phyloP scores from a whole-genome alignment of 352 stramenopile species.

The Pythium scleroteichum region DNA sequence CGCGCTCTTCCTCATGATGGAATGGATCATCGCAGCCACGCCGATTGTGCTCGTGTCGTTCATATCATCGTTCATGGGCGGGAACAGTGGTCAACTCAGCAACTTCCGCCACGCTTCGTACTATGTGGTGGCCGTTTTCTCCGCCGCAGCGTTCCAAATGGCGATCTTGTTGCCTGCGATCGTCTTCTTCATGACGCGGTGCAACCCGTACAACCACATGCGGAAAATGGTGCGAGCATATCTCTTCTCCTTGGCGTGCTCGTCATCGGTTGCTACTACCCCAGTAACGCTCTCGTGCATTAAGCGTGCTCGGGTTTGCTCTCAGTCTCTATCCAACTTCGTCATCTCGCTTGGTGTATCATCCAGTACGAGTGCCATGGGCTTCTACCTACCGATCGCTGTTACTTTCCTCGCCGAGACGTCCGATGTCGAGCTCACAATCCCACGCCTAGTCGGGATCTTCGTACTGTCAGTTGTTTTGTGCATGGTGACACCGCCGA shows the following conservation, averaged over 20 bases:
- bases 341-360: constrained; percentile 69
- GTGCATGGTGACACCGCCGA: constrained; percentile 49
- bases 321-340: constrained; percentile 70
- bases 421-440: constrained; percentile 48
- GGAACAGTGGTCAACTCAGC: constrained; percentile 22
- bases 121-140: constrained; percentile 6
- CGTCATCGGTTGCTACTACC: constrained; percentile 68
- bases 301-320: constrained; percentile 59
- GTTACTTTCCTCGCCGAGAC: constrained; percentile 68
- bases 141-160: not conserved
- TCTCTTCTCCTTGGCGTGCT: constrained; percentile 59
- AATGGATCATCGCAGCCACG: constrained; percentile 5
- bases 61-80: constrained; percentile 44
- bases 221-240: constrained; percentile 60
- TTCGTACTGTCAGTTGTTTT: constrained; percentile 56
- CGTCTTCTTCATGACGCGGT: constrained; percentile 39
- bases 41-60: constrained; percentile 13
- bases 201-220: constrained; percentile 75
- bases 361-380: constrained; percentile 58
- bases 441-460: constrained; percentile 44
- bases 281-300: constrained; percentile 64
- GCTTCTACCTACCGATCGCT: constrained; percentile 59
- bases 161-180: not conserved
- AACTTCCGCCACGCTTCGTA: not conserved
- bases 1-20: constrained; percentile 53